Evolutionary conservation across 257 asterid species (phyloP), one percentile per base, ranked within the genome.

Genomic region (Plantago elongata): DNA sequence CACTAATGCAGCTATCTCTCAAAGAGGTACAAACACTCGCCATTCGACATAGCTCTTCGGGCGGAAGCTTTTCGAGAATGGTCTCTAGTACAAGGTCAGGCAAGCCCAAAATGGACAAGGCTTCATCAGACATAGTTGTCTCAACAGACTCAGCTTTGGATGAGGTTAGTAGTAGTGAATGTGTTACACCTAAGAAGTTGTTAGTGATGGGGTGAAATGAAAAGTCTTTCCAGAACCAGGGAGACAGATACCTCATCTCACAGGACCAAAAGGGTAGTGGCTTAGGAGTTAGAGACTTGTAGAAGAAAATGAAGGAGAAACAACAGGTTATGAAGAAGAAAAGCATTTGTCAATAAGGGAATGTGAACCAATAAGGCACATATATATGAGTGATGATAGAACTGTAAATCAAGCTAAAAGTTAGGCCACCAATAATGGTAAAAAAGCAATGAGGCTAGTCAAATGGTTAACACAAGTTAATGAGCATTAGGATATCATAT

Each of bases 31-130:
- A 87, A 55, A 84, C 95, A 55, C 69, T 60, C 1, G 85, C 87
- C 97, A 87, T 81, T 40, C 60, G 71, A 49, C 87, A 75, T 30
- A 90, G 85, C 66, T 88, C 93, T 57, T 84, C 84, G 7, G 96
- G 87, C 2, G 90, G 87, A 2, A 90, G 82, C 78, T 76, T 87
- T 69, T 90, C 95, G 46, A 90, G 93, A 70, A 90, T 87, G 80
- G 83, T 72, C 46, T 90, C 97, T 57, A 87, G 18, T 0, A 75
- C 96, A 8, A 90, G 81, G 73, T 90, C 97, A 18, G 97, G 97
- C 77, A 90, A 80, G 63, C 87, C 96, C 45, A 90, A 46, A 9
- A 89, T 45, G 34, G 81, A 76, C 72, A 75, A 34, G 40, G 40
- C 68, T 10, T 60, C 79, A n/a, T 30, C 18, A 11, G 76, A 52